phyloP scores from a whole-genome alignment of 2,329 filamentous ascomycete species.

The Botrytis fragariae region DNA sequence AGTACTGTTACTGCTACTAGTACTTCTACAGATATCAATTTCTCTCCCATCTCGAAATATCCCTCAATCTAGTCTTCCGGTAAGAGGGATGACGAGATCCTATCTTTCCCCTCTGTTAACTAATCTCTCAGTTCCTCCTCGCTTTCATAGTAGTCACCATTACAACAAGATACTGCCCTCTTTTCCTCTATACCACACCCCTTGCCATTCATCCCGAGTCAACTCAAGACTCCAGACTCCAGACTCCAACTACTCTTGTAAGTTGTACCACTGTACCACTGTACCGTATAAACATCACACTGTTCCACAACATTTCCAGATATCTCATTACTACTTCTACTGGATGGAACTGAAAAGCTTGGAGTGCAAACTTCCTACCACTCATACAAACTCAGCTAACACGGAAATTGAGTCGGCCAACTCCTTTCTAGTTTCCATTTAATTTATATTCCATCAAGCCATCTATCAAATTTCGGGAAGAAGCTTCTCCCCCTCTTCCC shows the following conservation, averaged over 20 bases:
- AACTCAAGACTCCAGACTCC: background rate
- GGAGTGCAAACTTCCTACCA: background rate
- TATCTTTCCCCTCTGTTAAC: background rate
- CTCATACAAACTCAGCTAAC: background rate
- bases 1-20: background rate
- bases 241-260: background rate
- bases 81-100: background rate
- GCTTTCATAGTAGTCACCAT: slow-evolving; percentile 6
- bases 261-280: background rate
- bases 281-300: background rate
- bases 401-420: background rate
- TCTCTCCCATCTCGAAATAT: background rate
- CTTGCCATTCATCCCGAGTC: slow-evolving; percentile 7
- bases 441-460: background rate
- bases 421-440: background rate
- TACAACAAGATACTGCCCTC: background rate
- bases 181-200: background rate
- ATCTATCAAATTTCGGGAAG: background rate
- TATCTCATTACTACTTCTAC: background rate
- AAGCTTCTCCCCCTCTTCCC: background rate
- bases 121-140: background rate
- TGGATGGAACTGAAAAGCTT: background rate
- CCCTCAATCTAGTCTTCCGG: background rate
- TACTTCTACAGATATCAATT: background rate
- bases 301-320: background rate